Evolutionary conservation across 768 basidiomycete species (phyloP), one percentile per base, ranked within the genome.

Genomic region (Leucogyrophana mollusca): DNA sequence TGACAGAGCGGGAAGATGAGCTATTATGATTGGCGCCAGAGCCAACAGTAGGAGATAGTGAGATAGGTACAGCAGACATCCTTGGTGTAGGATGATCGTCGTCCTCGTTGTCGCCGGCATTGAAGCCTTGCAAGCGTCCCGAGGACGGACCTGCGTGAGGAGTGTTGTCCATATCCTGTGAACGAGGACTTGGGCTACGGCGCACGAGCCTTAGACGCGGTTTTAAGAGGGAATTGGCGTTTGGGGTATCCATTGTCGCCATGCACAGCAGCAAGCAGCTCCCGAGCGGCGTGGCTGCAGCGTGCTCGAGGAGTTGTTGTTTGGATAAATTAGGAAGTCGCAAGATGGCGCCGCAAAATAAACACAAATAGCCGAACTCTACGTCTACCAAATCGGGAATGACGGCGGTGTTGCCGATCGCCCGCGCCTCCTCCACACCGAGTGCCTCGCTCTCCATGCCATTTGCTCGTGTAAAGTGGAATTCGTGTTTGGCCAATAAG

Each of bases 1-100:
- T 36, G 17, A 23, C 47, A 14, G 53, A 50, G n/a, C n/a, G n/a
- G 24, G 51, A 43, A 7, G 45, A 44, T 20, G 49, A 16, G n/a
- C 32, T 14, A 10, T 40, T 33, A 1, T 60, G 50, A 14, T 49
- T 47, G 9, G 33, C 23, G 34, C 22, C 45, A 23, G 37, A 3
- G 9, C 51, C 38, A 17, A 45, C 17, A 20, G 47, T 52, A 23
- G 49, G 46, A 33, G 49, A 36, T 21, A 54, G 51, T 7, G 47
- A 13, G 34, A 67, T 66, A 18, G 52, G 36, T 18, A 22, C 54
- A 2, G 54, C 43, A 3, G 50, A 54, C 4, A 67, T 48, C 13
- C 64, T 61, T 6, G 66, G 64, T 2, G 64, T 67, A 5, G 64
- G 61, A 9, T 54, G 24, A 7, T 64, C 56, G 43, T 67, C 66